These are phyloP conservation scores for Cynanchum wilfordii DNA, from an alignment of 257 asterid genomes.

Conservation along the genomic window DNA sequence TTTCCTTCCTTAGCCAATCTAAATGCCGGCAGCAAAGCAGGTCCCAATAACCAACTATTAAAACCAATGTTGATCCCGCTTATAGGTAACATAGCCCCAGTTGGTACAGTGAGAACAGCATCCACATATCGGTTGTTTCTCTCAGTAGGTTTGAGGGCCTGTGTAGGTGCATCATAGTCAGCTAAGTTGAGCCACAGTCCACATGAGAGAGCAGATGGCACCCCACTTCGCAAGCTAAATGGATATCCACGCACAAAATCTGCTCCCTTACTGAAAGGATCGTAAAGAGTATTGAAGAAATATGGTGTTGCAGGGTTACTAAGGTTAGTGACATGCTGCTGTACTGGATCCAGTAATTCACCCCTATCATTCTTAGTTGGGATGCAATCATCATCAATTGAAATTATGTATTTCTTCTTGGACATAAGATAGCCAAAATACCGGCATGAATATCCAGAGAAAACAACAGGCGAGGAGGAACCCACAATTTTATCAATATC, in stretches of 20 bases:
- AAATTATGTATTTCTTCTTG: conserved; percentile 56
- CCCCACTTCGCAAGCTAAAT: conserved; percentile 83
- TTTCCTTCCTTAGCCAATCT: conserved; percentile 75
- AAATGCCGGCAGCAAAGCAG: conserved; percentile 75
- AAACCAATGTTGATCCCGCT: conserved; percentile 81
- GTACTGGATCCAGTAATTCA: conserved; percentile 35
- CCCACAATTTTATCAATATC: conserved; percentile 65
- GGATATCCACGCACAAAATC: conserved; percentile 97
- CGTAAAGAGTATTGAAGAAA: conserved; percentile 14
- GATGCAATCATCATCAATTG: conserved; percentile 78
- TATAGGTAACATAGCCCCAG: conserved; percentile 60
- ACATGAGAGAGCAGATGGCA: conserved; percentile 75
- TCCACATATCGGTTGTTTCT: conserved; percentile 73
- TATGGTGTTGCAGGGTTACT: conserved; percentile 85
- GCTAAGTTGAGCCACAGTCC: conserved; percentile 94
- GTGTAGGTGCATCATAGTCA: conserved; percentile 89
- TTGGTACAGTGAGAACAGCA: conserved; percentile 81
- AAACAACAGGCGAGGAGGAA: conserved; percentile 38
- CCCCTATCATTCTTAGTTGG: conserved; percentile 65
- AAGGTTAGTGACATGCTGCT: conserved; percentile 74
- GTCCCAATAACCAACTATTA: conserved; percentile 70
- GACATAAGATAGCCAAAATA: conserved; percentile 88
- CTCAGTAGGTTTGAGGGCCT: conserved; percentile 59
- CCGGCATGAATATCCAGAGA: conserved; percentile 84
- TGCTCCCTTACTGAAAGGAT: conserved; percentile 8